Evolutionary conservation across 345 rosid species (phyloP), one percentile per base, ranked within the genome.

Genomic region (Brassica nigra): DNA sequence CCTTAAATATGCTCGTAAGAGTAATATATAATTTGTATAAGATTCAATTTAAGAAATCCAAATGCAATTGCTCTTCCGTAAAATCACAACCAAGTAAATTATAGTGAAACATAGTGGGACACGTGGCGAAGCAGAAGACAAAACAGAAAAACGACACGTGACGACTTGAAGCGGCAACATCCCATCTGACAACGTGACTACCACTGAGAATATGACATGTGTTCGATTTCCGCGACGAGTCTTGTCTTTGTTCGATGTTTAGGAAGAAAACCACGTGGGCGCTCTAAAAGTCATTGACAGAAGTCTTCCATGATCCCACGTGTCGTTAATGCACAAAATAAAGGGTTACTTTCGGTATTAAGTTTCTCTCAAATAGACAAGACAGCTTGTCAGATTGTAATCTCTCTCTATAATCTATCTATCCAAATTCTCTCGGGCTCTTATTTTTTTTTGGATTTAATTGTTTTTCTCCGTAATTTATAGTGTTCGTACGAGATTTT

Each of bases 371-470:
- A 37, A 66, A 29, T 72, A 10, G 16, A 61, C 64, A 72, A 49
- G 39, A 58, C n/a, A 58, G 29, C 68, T 71, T 78, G 52, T 47
- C 44, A n/a, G 34, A 47, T 37, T 34, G 11, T 49, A 1, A 8
- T 6, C 4, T 8, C 14, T 16, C 27, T 55, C 27, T 23, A 23
- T 23, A 23, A 54, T 54, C 8, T 66, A 31, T 49, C 37, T 69
- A 49, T 76, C 76, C 66, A 71, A 71, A 71, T 71, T 65, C 47
- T 71, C 66, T 71, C 66, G 5, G 42, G 27, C 15, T 77, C 55
- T 70, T 70, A 16, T 11, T 52, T 65, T 34, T 65, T 34, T 66
- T 52, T 20, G 12, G 66, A 34, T 58, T 71, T 33, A 14, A 23
- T 11, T 31, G 12, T 16, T 16, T 54, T 52, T 54, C 2, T 3